Evolutionary conservation across 2,329 filamentous ascomycete genomes (phyloP).

Genomic region (Ophiostoma piceae): DNA sequence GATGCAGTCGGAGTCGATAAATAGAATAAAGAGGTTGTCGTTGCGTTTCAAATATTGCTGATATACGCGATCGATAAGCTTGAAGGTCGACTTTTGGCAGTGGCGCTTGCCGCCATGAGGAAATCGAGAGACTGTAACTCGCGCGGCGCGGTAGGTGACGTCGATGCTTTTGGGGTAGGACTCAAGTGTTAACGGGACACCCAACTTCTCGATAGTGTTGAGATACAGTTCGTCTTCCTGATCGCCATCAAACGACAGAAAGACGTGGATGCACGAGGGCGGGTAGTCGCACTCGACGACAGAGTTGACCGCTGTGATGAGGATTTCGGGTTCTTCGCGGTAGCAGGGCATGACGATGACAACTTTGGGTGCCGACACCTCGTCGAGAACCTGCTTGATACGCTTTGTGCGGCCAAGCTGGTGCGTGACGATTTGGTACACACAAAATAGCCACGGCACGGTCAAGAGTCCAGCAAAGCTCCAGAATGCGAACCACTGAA

Average conservation of each 20-base stretch:
- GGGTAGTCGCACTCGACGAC: slow-evolving; percentile 93
- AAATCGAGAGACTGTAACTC: slow-evolving; percentile 88
- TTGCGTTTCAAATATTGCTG: slow-evolving; percentile 77
- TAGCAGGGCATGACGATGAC: slow-evolving; percentile 97
- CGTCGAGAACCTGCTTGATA: slow-evolving; percentile 79
- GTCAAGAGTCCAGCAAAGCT: slow-evolving; percentile 79
- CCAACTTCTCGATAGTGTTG: slow-evolving; percentile 77
- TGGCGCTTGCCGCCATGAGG: slow-evolving; percentile 89
- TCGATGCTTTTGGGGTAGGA: slow-evolving; percentile 87
- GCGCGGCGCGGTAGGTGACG: slow-evolving; percentile 72
- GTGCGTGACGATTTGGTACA: slow-evolving; percentile 85
- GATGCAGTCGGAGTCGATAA: slow-evolving; percentile 97
- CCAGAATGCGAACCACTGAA: slow-evolving; percentile 97
- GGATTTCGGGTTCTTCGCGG: slow-evolving; percentile 77
- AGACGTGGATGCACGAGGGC: slow-evolving; percentile 84
- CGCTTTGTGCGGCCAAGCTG: slow-evolving; percentile 74
- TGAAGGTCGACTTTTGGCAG: slow-evolving; percentile 90
- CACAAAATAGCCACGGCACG: slow-evolving; percentile 86
- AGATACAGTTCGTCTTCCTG: slow-evolving; percentile 84
- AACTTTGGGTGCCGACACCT: slow-evolving; percentile 82
- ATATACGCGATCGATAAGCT: slow-evolving; percentile 89
- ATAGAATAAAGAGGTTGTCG: slow-evolving; percentile 90
- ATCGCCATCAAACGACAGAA: slow-evolving; percentile 90
- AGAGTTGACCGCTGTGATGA: slow-evolving; percentile 83
- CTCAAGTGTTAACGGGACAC: slow-evolving; percentile 69